Evolutionary conservation across 2,329 filamentous ascomycete genomes (phyloP).

Genomic region (Domatiomyces catenatus): DNA sequence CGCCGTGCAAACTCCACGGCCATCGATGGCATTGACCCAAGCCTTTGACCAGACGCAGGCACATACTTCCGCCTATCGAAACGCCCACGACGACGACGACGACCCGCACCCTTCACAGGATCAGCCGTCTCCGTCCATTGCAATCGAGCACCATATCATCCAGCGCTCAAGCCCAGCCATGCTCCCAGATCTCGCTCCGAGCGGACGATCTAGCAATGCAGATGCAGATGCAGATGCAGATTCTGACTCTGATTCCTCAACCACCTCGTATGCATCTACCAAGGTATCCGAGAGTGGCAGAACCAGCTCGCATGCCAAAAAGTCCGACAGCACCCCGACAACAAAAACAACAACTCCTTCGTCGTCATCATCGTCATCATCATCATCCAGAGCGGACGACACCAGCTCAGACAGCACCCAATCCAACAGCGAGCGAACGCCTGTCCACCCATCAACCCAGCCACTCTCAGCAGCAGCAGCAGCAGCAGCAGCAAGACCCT

Average conservation of each 20-base stretch:
- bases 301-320: background rate
- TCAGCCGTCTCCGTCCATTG: constrained; percentile 12
- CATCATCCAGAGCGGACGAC: background rate
- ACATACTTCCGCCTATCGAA: constrained; percentile 10
- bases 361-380: too few relatives aligned
- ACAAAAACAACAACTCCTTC: background rate
- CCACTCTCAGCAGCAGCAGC: too few relatives aligned
- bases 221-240: too few relatives aligned
- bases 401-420: background rate
- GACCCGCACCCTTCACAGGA: constrained; percentile 5
- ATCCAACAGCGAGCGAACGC: background rate
- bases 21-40: constrained; percentile 1
- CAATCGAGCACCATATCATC: constrained; percentile 6
- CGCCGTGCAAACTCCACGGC: background rate
- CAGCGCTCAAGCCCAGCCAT: background rate
- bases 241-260: background rate
- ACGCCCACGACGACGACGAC: constrained; percentile 2
- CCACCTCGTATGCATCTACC: background rate
- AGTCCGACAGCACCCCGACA: background rate
- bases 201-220: background rate
- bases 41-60: constrained; percentile 12
- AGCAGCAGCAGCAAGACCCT: too few relatives aligned
- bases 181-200: background rate
- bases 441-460: background rate
- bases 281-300: background rate